A percentile compares a stretch with the other conserved stretches of the same genome.
These are phyloP conservation scores for Mycena citricolor DNA, from an alignment of 1,284 basidiomycete species.

Conservation along the genomic window DNA sequence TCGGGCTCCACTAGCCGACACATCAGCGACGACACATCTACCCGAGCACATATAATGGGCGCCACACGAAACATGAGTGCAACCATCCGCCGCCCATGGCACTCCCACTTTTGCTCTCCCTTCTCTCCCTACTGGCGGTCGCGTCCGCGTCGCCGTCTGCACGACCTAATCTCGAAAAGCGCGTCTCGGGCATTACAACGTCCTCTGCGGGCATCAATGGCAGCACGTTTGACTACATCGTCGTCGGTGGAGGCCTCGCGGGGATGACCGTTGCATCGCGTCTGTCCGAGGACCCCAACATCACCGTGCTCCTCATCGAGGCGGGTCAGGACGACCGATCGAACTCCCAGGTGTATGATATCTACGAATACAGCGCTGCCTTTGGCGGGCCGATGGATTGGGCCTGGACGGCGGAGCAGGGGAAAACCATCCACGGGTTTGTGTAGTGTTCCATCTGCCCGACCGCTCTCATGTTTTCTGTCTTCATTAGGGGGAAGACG, in stretches of 20 bases:
- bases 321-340: constrained; percentile 52
- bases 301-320: constrained; percentile 58
- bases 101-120: not conserved
- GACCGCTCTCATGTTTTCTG: constrained; percentile 1
- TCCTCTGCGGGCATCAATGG: constrained; percentile 32
- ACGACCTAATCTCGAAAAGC: constrained; percentile 30
- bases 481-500: constrained; percentile 46
- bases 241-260: constrained; percentile 64
- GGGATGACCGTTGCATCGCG: constrained; percentile 64
- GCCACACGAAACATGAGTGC: too few species aligned
- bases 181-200: constrained; percentile 38
- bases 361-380: constrained; percentile 47
- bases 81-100: too few species aligned
- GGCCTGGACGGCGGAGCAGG: constrained; percentile 48
- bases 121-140: constrained; percentile 13
- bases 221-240: constrained; percentile 63
- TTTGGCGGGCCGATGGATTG: constrained; percentile 50
- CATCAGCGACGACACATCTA: too few species aligned
- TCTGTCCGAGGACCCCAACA: constrained; percentile 53
- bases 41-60: too few species aligned
- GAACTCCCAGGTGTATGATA: constrained; percentile 47
- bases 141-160: constrained; percentile 21
- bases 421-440: constrained; percentile 46
- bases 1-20: too few species aligned
- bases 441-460: constrained; percentile 22